Conservation (phyloP, 2,329 filamentous ascomycete species). For the Aspergillus flavus region DNA sequence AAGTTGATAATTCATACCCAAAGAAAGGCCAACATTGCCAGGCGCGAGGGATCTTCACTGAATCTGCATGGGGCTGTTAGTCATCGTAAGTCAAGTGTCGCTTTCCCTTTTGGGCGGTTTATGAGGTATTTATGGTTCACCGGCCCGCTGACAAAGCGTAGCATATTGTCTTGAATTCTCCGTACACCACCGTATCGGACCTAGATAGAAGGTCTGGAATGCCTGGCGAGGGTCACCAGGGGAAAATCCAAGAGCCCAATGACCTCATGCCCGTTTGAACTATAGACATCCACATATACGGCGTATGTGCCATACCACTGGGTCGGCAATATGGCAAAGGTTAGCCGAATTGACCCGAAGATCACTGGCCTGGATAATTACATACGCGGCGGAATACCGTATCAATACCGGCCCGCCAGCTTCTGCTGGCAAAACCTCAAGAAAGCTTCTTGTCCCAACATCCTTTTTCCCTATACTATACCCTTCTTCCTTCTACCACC, state of each 20-base stretch:
- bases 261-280: neutral
- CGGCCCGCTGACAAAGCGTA: constrained; percentile 3
- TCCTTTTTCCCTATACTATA: constrained; percentile 25
- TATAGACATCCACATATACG: neutral
- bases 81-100: neutral
- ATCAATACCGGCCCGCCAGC: constrained; percentile 26
- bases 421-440: constrained; percentile 26
- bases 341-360: constrained; percentile 22
- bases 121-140: constrained; percentile 4
- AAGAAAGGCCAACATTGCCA: neutral
- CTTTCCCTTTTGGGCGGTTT: neutral
- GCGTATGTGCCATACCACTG: neutral
- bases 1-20: neutral
- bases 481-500: constrained; percentile 11
- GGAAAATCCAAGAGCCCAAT: neutral
- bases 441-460: constrained; percentile 29
- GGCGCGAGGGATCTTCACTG: neutral
- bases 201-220: neutral
- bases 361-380: constrained; percentile 21
- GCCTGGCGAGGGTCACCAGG: neutral
- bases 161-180: neutral
- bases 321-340: constrained; percentile 13
- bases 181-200: neutral
- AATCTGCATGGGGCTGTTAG: neutral
- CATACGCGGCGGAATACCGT: constrained; percentile 24